Base-by-base conservation (phyloP, 805 yeast genomes). In the Nakazawaea wickerhamii region DNA sequence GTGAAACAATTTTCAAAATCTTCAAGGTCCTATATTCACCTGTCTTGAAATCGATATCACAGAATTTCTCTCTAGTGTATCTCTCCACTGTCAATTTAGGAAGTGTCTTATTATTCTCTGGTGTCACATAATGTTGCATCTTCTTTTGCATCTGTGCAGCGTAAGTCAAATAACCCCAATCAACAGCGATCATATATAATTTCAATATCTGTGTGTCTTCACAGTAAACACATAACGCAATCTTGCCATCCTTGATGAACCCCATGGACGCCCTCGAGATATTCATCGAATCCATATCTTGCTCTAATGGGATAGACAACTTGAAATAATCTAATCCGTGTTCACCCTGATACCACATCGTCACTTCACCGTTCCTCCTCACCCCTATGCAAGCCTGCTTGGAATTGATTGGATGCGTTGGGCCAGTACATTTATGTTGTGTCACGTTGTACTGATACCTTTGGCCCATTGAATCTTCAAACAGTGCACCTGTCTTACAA, bases 321-420 rank as follows among this genome's bases (percentile, higher is more conserved):
- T 69, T 70, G 46, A 66, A 66, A 52, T 77, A 81, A 45, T 79
- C 85, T 17, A 78, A 68, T 36, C 76, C 73, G 50, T 74, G 80
- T 46, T 74, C 80, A 15, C 79, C 77, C 55, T 81, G 91, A 54
- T 74, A 81, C 65, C 79, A 79, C 22, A 82, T 58, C 19, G 71
- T 64, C 31, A 81, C 59, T 43, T 68, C 65, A 1, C 93, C 95
- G 49, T 78, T 75, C 43, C 71, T 67, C 34, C 91, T 68, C 30
- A 85, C 63, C 1, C 78, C 79, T 19, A 85, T 60, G 51, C 88
- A 78, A 2, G 90, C 93, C 45, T 83, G 83, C 49, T 81, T 82
- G 3, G 81, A 69, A 13, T 72, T 58, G 19, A 78, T 61, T 3
- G 95, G 93, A 58, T 85, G 93, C 50, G 77, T 63, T 1, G 79